These are phyloP conservation scores for Arxiozyma heterogenica DNA, from an alignment of 1,139 yeast genomes.

Conservation along the genomic window DNA sequence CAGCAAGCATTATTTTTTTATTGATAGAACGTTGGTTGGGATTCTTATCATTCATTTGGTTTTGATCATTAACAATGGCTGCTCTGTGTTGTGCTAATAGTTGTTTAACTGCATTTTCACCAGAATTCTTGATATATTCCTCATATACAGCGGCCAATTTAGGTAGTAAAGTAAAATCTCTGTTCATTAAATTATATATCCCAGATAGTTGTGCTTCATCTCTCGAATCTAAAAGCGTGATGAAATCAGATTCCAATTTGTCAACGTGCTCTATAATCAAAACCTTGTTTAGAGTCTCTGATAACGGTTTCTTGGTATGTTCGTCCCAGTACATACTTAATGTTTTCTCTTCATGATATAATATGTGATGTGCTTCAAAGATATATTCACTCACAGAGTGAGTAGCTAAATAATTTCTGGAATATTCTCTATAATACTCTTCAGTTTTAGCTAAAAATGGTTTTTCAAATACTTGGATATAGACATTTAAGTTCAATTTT, in stretches of 20 bases:
- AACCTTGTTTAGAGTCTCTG: constrained; percentile 65
- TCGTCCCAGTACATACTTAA: constrained; percentile 78
- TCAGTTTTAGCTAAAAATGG: constrained; percentile 68
- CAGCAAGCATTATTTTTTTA: constrained; percentile 17
- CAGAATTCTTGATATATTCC: constrained; percentile 51
- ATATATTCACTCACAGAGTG: constrained; percentile 88
- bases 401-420: constrained; percentile 52
- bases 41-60: constrained; percentile 10
- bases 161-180: constrained; percentile 50
- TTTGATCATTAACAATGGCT: constrained; percentile 9
- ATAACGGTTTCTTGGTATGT: constrained; percentile 69
- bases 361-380: constrained; percentile 73
- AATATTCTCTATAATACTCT: constrained; percentile 64
- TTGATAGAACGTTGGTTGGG: constrained; percentile 12
- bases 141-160: constrained; percentile 61
- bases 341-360: constrained; percentile 72
- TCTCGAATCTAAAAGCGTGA: constrained; percentile 61
- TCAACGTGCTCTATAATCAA: constrained; percentile 73
- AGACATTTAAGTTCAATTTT: constrained; percentile 74
- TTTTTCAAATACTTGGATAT: constrained; percentile 68
- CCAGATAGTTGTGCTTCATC: constrained; percentile 70
- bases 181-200: constrained; percentile 65
- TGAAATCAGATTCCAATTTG: constrained; percentile 69
- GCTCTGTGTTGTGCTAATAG: constrained; percentile 21
- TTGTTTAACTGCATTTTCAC: constrained; percentile 24